Percentiles rank a stretch among this genome's conserved stretches.
These are phyloP conservation scores for Chernovozyma sophiae-reginae DNA, from an alignment of 1,139 yeast species.

Conservation along the genomic window DNA sequence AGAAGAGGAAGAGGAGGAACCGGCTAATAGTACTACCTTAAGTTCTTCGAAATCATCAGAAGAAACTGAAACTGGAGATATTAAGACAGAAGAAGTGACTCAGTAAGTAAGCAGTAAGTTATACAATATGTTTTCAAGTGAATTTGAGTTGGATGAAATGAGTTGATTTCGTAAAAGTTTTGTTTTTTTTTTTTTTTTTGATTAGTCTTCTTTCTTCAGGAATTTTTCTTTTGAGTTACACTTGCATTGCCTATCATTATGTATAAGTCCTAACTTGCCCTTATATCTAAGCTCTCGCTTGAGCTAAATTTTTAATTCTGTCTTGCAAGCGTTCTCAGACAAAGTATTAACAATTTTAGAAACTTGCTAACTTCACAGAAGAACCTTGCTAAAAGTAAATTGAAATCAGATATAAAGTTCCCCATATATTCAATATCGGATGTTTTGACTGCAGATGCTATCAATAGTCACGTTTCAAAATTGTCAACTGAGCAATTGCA, in stretches of 20 bases:
- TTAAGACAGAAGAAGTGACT: slow-evolving; percentile 8
- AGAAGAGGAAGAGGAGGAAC: slow-evolving; percentile 15
- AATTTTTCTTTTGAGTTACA: too few species aligned
- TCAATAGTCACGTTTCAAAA: slow-evolving; percentile 37
- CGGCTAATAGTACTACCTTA: slow-evolving; percentile 16
- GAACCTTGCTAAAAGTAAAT: too few species aligned
- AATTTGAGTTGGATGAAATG: too few species aligned
- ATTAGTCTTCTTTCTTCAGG: too few species aligned
- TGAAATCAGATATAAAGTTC: neutral
- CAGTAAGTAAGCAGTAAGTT: slow-evolving; percentile 10
- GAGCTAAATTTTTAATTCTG: too few species aligned
- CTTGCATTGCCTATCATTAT: too few species aligned
- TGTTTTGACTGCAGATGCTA: slow-evolving; percentile 34
- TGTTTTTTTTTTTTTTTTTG: too few species aligned
- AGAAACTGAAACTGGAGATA: slow-evolving; percentile 14
- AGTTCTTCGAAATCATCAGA: slow-evolving; percentile 5
- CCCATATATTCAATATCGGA: slow-evolving; percentile 33
- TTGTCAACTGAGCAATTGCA: slow-evolving; percentile 34
- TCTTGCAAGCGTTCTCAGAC: neutral
- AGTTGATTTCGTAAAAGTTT: too few species aligned
- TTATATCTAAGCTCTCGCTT: too few species aligned
- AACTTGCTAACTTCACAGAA: too few species aligned
- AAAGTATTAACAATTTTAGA: neutral
- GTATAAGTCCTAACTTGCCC: too few species aligned
- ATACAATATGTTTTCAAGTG: too few species aligned